These are phyloP conservation scores for Ophiosphaerella korrae DNA, from an alignment of 2,329 filamentous ascomycete genomes.

Conservation along the genomic window DNA sequence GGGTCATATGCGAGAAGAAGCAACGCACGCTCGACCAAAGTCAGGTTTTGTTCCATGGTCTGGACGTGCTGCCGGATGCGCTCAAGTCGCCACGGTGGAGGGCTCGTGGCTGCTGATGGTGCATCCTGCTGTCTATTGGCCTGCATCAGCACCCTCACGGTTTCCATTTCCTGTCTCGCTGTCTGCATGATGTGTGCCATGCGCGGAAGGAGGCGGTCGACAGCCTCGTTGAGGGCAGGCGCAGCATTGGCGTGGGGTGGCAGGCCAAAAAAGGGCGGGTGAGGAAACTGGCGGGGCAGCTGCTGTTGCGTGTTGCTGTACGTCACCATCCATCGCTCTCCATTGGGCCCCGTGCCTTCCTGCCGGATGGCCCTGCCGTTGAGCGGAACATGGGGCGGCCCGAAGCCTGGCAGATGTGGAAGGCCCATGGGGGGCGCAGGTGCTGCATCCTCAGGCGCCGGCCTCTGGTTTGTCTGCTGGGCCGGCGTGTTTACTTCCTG, in stretches of 20 bases:
- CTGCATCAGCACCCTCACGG: conserved; percentile 31
- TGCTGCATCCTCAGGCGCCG: conserved; percentile 9
- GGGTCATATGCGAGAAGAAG: conserved; percentile 28
- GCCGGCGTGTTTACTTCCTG: conserved; percentile 5
- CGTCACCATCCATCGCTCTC: conserved; percentile 59
- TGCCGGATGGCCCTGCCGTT: conserved; percentile 52
- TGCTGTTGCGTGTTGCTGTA: conserved; percentile 50
- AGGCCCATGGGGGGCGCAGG: conserved; percentile 6
- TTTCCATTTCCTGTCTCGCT: conserved; percentile 40
- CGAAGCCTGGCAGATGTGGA: conserved; percentile 8
- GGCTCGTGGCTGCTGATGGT: conserved; percentile 2
- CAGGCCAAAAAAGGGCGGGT: conserved; percentile 24
- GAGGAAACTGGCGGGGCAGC: conserved; percentile 28
- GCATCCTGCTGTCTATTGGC: conserved; percentile 11
- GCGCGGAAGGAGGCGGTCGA: conserved; percentile 26
- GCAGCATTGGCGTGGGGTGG: conserved; percentile 21
- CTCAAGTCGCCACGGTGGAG: conserved; percentile 37
- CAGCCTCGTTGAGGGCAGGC: conserved; percentile 13
- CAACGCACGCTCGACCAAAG: conserved; percentile 34
- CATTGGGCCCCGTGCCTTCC: conserved; percentile 58
- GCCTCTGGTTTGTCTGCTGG: conserved; percentile 7
- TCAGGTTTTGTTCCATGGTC: conserved; percentile 29
- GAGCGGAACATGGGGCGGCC: conserved; percentile 16
- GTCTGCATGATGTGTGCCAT: conserved; percentile 29
- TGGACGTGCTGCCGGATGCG: conserved; percentile 34